Evolutionary conservation across 345 rosid genomes (phyloP).

Genomic region (Hevea brasiliensis): DNA sequence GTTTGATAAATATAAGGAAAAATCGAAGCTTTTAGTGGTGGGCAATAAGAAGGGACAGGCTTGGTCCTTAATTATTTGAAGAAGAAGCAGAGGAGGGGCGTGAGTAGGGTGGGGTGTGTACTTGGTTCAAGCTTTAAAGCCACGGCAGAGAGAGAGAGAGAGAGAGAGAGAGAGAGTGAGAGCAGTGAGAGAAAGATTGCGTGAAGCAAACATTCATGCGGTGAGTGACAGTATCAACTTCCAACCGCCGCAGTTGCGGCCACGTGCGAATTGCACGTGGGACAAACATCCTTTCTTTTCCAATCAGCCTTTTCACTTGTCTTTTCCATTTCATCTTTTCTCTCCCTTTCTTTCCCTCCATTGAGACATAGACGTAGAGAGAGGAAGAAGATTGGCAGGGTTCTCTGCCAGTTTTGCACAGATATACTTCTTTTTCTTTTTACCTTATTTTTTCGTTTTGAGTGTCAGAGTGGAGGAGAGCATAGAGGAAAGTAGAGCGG

Average conservation of each 20-base stretch:
- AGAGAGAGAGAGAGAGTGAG: not conserved
- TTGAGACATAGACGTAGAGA: not conserved
- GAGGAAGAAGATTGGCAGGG: not conserved
- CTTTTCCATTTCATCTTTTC: slow-evolving; percentile 25
- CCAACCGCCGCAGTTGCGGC: slow-evolving; percentile 39
- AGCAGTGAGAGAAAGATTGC: slow-evolving; percentile 27
- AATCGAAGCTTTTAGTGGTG: slow-evolving; percentile 25
- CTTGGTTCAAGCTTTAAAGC: slow-evolving; percentile 38
- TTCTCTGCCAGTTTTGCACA: not conserved
- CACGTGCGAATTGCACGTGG: slow-evolving; percentile 39
- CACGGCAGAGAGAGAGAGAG: slow-evolving; percentile 26
- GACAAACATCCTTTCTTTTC: slow-evolving; percentile 33
- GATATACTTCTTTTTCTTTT: too few relatives aligned
- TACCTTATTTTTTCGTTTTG: too few relatives aligned
- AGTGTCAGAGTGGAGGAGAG: too few relatives aligned
- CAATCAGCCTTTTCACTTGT: slow-evolving; percentile 20
- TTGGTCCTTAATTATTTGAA: not conserved
- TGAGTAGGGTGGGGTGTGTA: too few relatives aligned
- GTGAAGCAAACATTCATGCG: slow-evolving; percentile 53
- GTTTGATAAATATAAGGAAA: slow-evolving; percentile 5
- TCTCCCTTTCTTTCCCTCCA: not conserved
- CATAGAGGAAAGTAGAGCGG: too few relatives aligned
- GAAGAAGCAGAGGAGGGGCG: not conserved
- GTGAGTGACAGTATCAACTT: slow-evolving; percentile 35
- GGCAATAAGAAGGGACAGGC: slow-evolving; percentile 23